phyloP scores from a whole-genome alignment of 2,329 filamentous ascomycete species.

The Colletotrichum sp. region DNA sequence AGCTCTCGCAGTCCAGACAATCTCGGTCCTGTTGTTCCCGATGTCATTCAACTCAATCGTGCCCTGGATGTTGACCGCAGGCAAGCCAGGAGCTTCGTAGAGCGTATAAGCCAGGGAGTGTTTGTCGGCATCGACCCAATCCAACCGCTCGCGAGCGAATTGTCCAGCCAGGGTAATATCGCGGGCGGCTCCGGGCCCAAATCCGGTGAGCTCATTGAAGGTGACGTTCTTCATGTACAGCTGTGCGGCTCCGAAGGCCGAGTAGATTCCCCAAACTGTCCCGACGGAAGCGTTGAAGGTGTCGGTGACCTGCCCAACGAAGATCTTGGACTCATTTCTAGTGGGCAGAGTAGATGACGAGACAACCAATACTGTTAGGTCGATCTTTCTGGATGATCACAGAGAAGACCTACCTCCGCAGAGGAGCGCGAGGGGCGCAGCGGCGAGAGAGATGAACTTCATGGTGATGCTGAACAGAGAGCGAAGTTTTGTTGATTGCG shows the following conservation, averaged over 20 bases:
- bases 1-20: not conserved
- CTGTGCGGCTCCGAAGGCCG: not conserved
- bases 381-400: not conserved
- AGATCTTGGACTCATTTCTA: not conserved
- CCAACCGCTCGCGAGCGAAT: not conserved
- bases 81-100: not conserved
- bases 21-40: not conserved
- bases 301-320: not conserved
- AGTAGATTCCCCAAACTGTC: not conserved
- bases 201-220: not conserved
- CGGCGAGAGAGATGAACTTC: not conserved
- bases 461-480: not conserved
- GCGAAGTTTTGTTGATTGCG: not conserved
- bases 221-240: not conserved
- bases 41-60: not conserved
- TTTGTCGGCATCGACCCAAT: not conserved
- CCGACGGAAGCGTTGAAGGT: not conserved
- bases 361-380: not conserved
- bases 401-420: not conserved
- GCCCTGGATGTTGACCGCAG: not conserved
- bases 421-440: not conserved
- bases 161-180: accelerated
- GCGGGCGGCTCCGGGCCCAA: not conserved
- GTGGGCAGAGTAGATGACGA: not conserved
- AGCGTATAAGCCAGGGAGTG: not conserved